Base-by-base conservation (phyloP, 257 asterid genomes). In the Solanum virginianum region DNA sequence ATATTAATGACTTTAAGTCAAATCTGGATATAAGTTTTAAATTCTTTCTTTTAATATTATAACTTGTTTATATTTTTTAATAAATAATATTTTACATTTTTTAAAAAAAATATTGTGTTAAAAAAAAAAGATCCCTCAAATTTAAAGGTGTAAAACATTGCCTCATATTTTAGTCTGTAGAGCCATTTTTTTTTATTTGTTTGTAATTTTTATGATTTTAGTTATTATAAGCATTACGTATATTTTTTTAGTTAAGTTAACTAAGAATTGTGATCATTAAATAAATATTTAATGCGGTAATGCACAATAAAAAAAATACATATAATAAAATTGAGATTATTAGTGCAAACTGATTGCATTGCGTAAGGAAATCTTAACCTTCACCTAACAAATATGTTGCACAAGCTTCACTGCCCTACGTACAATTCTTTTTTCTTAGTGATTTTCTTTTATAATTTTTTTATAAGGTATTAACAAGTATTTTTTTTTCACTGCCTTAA, bases 261-360 rank as follows among this genome's bases (percentile, higher is more conserved):
- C 74, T 29, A 22, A 20, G 15, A 29, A 24, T 16, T 51, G 10
- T 51, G 18, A 43, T 66, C 2, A 43, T 41, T 79, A 57, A 53
- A 60, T 32, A 14, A 72, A 84, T 80, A 74, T 87, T 90, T 84
- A 86, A 65, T 47, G 86, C 63, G 84, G 90, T 80, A 86, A 53
- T 84, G 89, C 87, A 68, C 22, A 29, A 7, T 80, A 32, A 49
- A 26, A 43, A 82, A 82, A 62, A 41, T 62, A 59, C 56, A 39
- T 36, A 80, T 57, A 77, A 36, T 32, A 55, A 60, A 20, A 41
- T 29, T 45, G 79, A 26, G 18, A 13, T 83, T 83, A 36, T 83
- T 69, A 47, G 22, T 0, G 43, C 63, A 69, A 39, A 53, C 22
- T 15, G 47, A 68, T 55, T 83, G 41, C 65, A 75, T 56, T 24